Evolutionary conservation across 768 basidiomycete genomes (phyloP).

Genomic region (Leccinum fibrillosum): DNA sequence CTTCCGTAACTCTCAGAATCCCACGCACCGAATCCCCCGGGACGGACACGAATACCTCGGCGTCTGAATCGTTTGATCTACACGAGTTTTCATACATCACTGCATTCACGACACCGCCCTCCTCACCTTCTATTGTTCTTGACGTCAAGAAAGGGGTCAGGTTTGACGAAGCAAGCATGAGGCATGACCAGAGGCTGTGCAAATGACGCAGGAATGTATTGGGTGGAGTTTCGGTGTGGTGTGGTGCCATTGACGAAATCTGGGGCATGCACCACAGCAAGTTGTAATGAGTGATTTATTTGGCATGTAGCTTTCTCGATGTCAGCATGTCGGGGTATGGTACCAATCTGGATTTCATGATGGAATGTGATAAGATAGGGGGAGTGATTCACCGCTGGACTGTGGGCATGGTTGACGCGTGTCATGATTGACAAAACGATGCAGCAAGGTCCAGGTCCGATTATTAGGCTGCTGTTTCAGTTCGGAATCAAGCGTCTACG

Average conservation of each 20-base stretch:
- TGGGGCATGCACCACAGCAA: constrained; percentile 3
- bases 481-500: constrained; percentile 16
- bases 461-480: background rate
- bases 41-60: constrained; percentile 6
- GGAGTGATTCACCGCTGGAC: background rate
- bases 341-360: constrained; percentile 20
- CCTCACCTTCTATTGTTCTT: constrained; percentile 21
- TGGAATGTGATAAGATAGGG: constrained; percentile 23
- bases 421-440: constrained; percentile 9
- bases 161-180: constrained; percentile 9
- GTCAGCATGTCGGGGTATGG: constrained; percentile 5
- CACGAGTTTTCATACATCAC: constrained; percentile 32
- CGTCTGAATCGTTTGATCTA: constrained; percentile 22
- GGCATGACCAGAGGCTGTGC: constrained; percentile 8
- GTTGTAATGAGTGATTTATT: constrained; percentile 1
- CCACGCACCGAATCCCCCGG: constrained; percentile 12
- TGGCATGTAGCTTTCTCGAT: constrained; percentile 16
- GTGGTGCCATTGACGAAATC: background rate
- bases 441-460: background rate
- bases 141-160: constrained; percentile 9
- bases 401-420: constrained; percentile 19
- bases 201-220: constrained; percentile 3
- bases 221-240: constrained; percentile 10
- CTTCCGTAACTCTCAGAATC: constrained; percentile 9
- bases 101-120: constrained; percentile 30